A percentile compares a stretch with the other conserved stretches of the same genome.
Evolutionary conservation across 2,329 filamentous ascomycete genomes (phyloP).

Genomic region (Diplodia corticola): DNA sequence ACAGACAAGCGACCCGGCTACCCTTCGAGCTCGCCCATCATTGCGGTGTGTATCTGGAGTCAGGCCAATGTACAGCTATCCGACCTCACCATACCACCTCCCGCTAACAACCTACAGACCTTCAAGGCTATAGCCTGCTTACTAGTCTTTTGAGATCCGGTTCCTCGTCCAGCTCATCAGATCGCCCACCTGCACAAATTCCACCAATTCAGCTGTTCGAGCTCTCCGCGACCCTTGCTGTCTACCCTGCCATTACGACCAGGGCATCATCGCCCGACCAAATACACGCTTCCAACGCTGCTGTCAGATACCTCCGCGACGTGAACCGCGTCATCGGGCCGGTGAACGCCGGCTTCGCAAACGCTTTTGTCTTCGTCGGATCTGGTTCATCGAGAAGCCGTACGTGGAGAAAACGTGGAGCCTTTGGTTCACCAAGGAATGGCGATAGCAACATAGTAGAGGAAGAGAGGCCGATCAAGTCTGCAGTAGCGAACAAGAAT

Average conservation of each 20-base stretch:
- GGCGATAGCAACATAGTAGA: not conserved
- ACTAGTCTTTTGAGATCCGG: slow-evolving; percentile 36
- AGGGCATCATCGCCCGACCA: slow-evolving; percentile 64
- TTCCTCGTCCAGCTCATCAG: slow-evolving; percentile 37
- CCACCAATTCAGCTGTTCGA: slow-evolving; percentile 74
- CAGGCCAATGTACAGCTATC: slow-evolving; percentile 32
- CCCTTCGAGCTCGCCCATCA: slow-evolving; percentile 40
- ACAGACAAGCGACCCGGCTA: slow-evolving; percentile 35
- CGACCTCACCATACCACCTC: not conserved
- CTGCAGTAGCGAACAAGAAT: slow-evolving; percentile 62
- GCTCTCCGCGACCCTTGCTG: slow-evolving; percentile 75
- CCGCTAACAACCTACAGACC: slow-evolving; percentile 29
- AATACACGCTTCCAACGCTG: slow-evolving; percentile 62
- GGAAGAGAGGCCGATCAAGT: slow-evolving; percentile 51
- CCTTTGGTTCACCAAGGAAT: slow-evolving; percentile 2
- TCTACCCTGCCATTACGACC: slow-evolving; percentile 79
- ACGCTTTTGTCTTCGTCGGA: slow-evolving; percentile 67
- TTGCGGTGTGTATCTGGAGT: slow-evolving; percentile 40
- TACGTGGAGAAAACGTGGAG: slow-evolving; percentile 25
- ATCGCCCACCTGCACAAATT: slow-evolving; percentile 55
- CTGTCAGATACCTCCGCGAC: slow-evolving; percentile 69
- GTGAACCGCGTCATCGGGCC: slow-evolving; percentile 67
- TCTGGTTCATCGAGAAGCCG: slow-evolving; percentile 26
- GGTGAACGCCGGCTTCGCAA: slow-evolving; percentile 65
- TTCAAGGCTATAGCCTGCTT: slow-evolving; percentile 38